Evolutionary conservation across 73 alveolate species (phyloP).

Genomic region (Symbiodinium pilosum): DNA sequence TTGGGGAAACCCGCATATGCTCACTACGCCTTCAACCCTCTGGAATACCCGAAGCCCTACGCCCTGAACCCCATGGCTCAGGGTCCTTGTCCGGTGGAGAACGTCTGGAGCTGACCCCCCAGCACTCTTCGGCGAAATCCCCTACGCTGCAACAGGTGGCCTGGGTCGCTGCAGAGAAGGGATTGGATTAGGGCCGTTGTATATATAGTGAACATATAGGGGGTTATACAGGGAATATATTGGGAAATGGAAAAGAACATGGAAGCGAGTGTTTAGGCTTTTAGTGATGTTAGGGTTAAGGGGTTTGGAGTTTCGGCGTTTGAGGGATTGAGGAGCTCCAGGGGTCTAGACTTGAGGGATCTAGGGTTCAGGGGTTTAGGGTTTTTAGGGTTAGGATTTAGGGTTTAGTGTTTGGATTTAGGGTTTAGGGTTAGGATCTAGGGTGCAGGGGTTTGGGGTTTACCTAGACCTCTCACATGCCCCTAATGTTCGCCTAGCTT

Average conservation of each 20-base stretch:
- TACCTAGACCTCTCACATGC: not conserved
- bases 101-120: not conserved
- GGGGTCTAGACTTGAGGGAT: not conserved
- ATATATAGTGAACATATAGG: not conserved
- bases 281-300: not conserved
- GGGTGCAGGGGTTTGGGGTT: too few species aligned
- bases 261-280: too few species aligned
- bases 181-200: not conserved
- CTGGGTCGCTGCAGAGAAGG: slow-evolving; percentile 10
- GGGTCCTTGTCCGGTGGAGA: not conserved
- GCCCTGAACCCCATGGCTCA: not conserved
- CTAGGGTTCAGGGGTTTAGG: not conserved
- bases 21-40: too few species aligned
- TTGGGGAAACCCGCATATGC: too few species aligned
- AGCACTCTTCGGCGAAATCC: slow-evolving; percentile 54
- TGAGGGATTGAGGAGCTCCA: too few species aligned
- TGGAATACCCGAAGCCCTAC: too few species aligned
- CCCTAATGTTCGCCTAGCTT: too few species aligned
- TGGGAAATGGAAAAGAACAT: too few species aligned
- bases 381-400: not conserved
- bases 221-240: not conserved
- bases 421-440: not conserved
- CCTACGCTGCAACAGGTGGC: slow-evolving; percentile 88
- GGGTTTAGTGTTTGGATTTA: not conserved
- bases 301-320: not conserved